Conservation (phyloP, 495 filamentous ascomycete species). For the Glonium stellatum region DNA sequence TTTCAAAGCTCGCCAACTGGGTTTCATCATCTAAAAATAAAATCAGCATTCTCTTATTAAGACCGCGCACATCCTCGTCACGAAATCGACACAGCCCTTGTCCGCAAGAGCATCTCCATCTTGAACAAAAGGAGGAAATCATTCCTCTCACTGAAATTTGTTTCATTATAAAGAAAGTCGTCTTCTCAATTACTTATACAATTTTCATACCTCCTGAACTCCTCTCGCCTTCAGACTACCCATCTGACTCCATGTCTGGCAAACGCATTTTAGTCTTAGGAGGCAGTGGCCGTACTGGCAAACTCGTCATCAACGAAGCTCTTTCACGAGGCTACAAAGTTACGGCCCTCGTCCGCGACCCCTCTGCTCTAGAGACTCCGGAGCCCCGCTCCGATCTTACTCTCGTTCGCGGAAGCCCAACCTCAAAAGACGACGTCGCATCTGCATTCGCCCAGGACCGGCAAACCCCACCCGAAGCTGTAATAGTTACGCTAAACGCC, state of each 20-base stretch:
- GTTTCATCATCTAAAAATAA: no score
- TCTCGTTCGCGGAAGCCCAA: slow-evolving; percentile 31
- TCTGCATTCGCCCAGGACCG: slow-evolving; percentile 30
- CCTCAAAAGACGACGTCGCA: slow-evolving; percentile 34
- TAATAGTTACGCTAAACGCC: slow-evolving; percentile 37
- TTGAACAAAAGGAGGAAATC: no score
- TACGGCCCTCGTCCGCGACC: slow-evolving; percentile 40
- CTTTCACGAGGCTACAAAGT: slow-evolving; percentile 39
- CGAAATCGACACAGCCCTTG: no score
- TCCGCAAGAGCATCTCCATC: no score
- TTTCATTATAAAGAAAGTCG: no score
- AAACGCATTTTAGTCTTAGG: slow-evolving; percentile 43
- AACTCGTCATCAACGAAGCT: slow-evolving; percentile 38
- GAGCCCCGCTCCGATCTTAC: slow-evolving; percentile 19
- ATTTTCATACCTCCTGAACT: not conserved
- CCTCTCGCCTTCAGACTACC: not conserved
- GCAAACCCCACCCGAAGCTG: slow-evolving; percentile 27
- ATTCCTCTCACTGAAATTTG: no score
- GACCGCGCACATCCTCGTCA: no score
- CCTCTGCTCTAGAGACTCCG: slow-evolving; percentile 30
- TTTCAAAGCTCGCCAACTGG: no score
- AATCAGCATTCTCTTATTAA: no score
- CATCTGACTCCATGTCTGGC: no score
- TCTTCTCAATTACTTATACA: not conserved
- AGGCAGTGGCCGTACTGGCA: slow-evolving; percentile 41